Evolutionary conservation across 179 eudicot species (phyloP).

Genomic region (Gypsophila paniculata): DNA sequence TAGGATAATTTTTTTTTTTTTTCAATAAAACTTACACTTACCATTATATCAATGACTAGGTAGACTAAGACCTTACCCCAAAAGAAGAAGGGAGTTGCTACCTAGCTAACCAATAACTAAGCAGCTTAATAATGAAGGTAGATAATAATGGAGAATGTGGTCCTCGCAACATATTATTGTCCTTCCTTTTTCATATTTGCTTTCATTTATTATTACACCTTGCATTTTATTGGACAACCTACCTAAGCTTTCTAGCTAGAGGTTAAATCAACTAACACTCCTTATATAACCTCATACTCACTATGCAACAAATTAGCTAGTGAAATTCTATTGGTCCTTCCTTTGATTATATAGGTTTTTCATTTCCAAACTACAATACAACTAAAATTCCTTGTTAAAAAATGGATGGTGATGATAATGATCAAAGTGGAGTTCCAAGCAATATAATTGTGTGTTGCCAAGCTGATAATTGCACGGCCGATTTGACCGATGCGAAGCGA

Average conservation of each 20-base stretch:
- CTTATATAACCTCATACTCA: slow-evolving; percentile 10
- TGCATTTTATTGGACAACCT: not conserved
- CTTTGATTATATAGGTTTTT: not conserved
- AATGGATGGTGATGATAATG: slow-evolving; percentile 29
- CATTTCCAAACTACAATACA: not conserved
- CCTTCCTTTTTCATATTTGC: slow-evolving; percentile 19
- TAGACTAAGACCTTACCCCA: slow-evolving; percentile 17
- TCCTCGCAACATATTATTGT: slow-evolving; percentile 25
- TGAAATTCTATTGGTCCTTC: not conserved
- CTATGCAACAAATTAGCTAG: slow-evolving; percentile 11
- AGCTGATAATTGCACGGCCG: slow-evolving; percentile 47
- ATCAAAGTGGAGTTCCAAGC: slow-evolving; percentile 18
- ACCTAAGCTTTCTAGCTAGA: slow-evolving; percentile 3
- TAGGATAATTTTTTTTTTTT: too few relatives aligned
- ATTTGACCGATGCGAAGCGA: slow-evolving; percentile 42
- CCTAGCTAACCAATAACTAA: slow-evolving; percentile 22
- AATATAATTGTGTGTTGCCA: slow-evolving; percentile 34
- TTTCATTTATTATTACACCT: slow-evolving; percentile 8
- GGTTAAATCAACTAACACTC: not conserved
- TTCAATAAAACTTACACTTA: too few relatives aligned
- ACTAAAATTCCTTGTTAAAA: not conserved
- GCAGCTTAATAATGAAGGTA: slow-evolving; percentile 20
- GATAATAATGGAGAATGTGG: slow-evolving; percentile 23
- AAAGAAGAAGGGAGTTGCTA: slow-evolving; percentile 10
- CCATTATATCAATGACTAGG: not conserved